Percentiles rank a stretch among this genome's conserved stretches.
These are phyloP conservation scores for Candida pseudofarinosa DNA, from an alignment of 805 yeast species.

Conservation along the genomic window DNA sequence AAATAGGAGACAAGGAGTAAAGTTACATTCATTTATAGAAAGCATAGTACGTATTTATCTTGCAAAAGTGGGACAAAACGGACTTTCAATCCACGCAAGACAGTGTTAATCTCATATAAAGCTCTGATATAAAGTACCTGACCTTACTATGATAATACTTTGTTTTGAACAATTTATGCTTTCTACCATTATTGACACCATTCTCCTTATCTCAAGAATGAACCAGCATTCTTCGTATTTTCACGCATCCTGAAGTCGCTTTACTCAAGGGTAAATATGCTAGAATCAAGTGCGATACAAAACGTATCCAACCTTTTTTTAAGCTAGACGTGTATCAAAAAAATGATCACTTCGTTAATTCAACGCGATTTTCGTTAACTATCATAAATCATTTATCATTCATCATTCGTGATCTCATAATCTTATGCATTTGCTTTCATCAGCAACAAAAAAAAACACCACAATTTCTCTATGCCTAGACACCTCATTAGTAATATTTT, in stretches of 20 bases:
- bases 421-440: too few relatives aligned
- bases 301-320: background rate
- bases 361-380: background rate
- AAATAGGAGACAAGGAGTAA: constrained; percentile 5
- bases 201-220: constrained; percentile 2
- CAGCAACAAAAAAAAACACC: constrained; percentile 3
- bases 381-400: background rate
- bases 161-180: constrained; percentile 2
- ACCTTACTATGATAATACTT: background rate
- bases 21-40: constrained; percentile 10
- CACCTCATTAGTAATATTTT: constrained; percentile 7
- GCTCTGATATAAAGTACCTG: background rate
- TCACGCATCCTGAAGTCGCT: background rate
- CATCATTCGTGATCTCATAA: background rate
- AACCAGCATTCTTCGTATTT: background rate
- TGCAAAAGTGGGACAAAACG: background rate
- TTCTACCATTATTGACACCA: constrained; percentile 2
- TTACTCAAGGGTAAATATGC: background rate
- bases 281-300: background rate
- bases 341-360: too few relatives aligned
- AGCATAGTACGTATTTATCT: constrained; percentile 6
- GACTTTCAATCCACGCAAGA: background rate
- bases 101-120: background rate
- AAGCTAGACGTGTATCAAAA: too few relatives aligned
- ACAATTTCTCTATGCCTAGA: constrained; percentile 6